Evolutionary conservation across 2,329 filamentous ascomycete genomes (phyloP), one percentile per base, ranked within the genome.

Genomic region (Exophiala bonariae): DNA sequence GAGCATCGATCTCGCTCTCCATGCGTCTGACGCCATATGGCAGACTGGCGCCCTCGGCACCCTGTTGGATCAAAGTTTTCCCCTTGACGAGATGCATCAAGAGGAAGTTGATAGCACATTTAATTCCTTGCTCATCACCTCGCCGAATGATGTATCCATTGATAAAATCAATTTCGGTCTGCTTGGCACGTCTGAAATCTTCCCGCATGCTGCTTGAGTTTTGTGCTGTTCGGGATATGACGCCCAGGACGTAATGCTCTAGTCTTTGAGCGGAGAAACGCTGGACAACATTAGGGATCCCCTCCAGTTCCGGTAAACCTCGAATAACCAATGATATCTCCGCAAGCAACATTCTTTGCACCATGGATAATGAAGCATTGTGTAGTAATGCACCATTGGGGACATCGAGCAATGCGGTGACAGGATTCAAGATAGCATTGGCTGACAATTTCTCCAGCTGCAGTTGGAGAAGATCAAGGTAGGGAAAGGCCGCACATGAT

Each of bases 131-230:
- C 63, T 87, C 80, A 58, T 80, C 77, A 0, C 87, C 93, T 32
- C 85, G 79, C 41, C 74, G 77, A 23, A 95, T 76, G 50, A 99
- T 86, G 70, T 92, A 99, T 1, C 91, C 92, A 64, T 95, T 96
- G 57, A 92, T 79, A 61, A 85, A 95, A 36, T 91, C 81, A 32
- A 96, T 80, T 60, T 96, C 89, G 0, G 88, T 89, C 48, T 75
- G 69, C 51, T 71, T 70, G 1, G 87, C 85, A 1, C 68, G 65
- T 9, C 80, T 70, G 10, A 91, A 72, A 59, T 85, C 81, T 43
- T 78, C 76, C 4, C 87, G 71, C 82, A 95, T 89, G 16, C 74
- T 78, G 59, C 82, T 87, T 4, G 76, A 71, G 41, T 83, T 81
- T 45, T 78, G 68, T 10, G 74, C 72, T 10, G 80, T 83, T 40